phyloP scores from a whole-genome alignment of 2,329 filamentous ascomycete genomes.

The Fusarium pilosicola region DNA sequence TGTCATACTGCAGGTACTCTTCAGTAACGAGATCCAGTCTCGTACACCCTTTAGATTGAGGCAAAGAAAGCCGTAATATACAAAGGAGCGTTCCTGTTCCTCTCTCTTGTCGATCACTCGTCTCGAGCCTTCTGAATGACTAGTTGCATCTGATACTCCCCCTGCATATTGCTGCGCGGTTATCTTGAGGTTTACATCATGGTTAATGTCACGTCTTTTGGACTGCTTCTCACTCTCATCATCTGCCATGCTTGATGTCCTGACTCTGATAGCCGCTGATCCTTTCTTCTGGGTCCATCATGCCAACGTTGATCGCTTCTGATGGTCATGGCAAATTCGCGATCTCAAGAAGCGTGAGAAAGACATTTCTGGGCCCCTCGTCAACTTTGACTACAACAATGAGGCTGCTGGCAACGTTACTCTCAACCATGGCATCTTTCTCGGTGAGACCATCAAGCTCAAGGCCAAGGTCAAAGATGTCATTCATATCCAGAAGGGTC shows the following conservation, averaged over 20 bases:
- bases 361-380: slow-evolving; percentile 23
- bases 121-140: background rate
- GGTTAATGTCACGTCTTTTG: slow-evolving; percentile 13
- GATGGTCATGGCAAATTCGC: slow-evolving; percentile 35
- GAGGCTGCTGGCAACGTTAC: slow-evolving; percentile 13
- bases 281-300: slow-evolving; percentile 46
- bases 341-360: slow-evolving; percentile 15
- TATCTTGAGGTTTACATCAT: background rate
- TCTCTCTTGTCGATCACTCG: slow-evolving; percentile 1
- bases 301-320: slow-evolving; percentile 43
- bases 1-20: background rate
- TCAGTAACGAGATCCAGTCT: background rate
- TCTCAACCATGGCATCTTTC: background rate
- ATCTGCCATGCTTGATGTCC: rapidly evolving
- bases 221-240: background rate
- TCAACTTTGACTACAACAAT: slow-evolving; percentile 28
- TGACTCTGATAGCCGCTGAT: slow-evolving; percentile 27
- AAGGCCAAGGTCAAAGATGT: slow-evolving; percentile 19
- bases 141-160: background rate
- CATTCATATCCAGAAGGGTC: slow-evolving; percentile 20
- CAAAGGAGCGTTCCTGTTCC: background rate
- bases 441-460: slow-evolving; percentile 11
- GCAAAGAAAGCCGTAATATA: background rate
- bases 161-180: background rate
- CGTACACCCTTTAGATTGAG: background rate